phyloP scores from a whole-genome alignment of 148 eudicot species.

The Cornus kousa region DNA sequence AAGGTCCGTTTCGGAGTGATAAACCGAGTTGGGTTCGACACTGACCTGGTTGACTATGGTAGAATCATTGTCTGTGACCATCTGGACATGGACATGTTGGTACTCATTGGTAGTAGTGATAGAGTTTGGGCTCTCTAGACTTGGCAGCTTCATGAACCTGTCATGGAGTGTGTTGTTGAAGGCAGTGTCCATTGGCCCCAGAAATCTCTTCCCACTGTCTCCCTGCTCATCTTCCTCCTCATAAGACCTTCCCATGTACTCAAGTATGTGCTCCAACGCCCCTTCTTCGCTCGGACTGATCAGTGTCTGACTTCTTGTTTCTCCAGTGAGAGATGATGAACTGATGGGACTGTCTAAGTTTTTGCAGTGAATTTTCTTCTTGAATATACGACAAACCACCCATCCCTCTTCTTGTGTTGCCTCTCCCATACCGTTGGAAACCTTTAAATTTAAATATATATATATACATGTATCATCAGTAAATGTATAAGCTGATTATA shows the following conservation, averaged over 20 bases:
- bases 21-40: neutral
- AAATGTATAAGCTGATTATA: neutral
- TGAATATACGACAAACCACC: conserved; percentile 24
- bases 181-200: neutral
- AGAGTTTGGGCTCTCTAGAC: conserved; percentile 18
- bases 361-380: conserved; percentile 24
- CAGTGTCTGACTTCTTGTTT: neutral
- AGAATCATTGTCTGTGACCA: neutral
- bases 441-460: neutral
- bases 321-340: neutral
- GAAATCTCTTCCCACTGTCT: neutral
- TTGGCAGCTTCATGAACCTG: conserved; percentile 12
- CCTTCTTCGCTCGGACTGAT: conserved; percentile 7
- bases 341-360: conserved; percentile 8
- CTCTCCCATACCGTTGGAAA: neutral
- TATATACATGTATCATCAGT: neutral
- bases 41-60: neutral
- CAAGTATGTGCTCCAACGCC: conserved; percentile 18
- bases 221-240: conserved; percentile 6
- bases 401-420: conserved; percentile 21
- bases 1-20: conserved; percentile 1
- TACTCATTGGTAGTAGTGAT: neutral
- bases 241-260: conserved; percentile 14
- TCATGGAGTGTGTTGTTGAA: neutral
- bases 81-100: neutral